A percentile compares a stretch with the other conserved stretches of the same genome.
Conservation (phyloP, 2,329 filamentous ascomycete species). For the Venturiaceae sp. region DNA sequence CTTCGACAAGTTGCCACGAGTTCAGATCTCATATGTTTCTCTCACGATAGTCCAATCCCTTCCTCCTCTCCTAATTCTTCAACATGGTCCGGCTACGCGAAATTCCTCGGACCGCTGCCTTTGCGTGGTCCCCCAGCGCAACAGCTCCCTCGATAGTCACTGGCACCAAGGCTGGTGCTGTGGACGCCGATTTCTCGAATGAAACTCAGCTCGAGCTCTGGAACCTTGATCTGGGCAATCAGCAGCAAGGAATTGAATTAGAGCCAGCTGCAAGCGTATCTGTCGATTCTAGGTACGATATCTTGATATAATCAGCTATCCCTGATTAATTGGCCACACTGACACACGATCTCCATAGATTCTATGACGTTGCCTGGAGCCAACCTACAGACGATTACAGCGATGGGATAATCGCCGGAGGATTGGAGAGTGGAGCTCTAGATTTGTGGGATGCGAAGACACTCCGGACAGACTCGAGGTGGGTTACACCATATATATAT, state of each 20-base stretch:
- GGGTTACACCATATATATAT: constrained; percentile 18
- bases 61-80: constrained; percentile 8
- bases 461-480: constrained; percentile 44
- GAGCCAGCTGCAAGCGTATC: constrained; percentile 74
- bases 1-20: background rate
- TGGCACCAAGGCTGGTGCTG: constrained; percentile 87
- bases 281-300: constrained; percentile 74
- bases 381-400: constrained; percentile 68
- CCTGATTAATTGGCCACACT: constrained; percentile 9
- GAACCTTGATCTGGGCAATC: constrained; percentile 77
- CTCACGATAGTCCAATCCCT: background rate
- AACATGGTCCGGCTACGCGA: constrained; percentile 92
- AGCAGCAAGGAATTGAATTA: constrained; percentile 60
- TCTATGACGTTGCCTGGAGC: constrained; percentile 95
- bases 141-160: constrained; percentile 78
- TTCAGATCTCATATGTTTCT: background rate
- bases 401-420: constrained; percentile 86
- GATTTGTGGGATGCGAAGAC: constrained; percentile 87
- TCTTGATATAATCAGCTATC: background rate
- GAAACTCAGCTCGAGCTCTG: constrained; percentile 95
- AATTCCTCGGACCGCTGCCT: constrained; percentile 92
- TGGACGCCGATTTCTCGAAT: constrained; percentile 95
- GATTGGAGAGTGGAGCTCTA: constrained; percentile 86
- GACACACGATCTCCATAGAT: constrained; percentile 45
- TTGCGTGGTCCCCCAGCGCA: constrained; percentile 86